Percentiles rank a stretch among this genome's conserved stretches.
These are phyloP conservation scores for Nicotiana attenuata DNA, from an alignment of 257 asterid species.

Conservation along the genomic window DNA sequence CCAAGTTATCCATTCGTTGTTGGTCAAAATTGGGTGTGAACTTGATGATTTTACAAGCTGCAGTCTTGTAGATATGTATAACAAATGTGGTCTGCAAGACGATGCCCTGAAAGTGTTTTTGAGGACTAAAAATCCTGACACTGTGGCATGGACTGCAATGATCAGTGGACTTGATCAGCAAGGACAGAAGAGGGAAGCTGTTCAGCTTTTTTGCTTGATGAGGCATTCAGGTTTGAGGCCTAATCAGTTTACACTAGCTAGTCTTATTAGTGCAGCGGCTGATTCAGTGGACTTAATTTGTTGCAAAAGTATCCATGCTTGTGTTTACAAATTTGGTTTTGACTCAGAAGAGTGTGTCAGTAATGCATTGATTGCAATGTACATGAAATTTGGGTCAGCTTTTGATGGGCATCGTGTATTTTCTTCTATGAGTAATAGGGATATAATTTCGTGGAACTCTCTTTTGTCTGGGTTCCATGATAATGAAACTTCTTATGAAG, in stretches of 20 bases:
- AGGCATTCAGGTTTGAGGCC: conserved; percentile 52
- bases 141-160: conserved; percentile 76
- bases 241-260: conserved; percentile 70
- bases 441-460: conserved; percentile 75
- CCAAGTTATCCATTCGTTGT: conserved; percentile 57
- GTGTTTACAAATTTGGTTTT: conserved; percentile 53
- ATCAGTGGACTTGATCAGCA: conserved; percentile 66
- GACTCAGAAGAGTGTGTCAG: conserved; percentile 50
- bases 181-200: conserved; percentile 67
- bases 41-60: conserved; percentile 64
- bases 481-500: conserved; percentile 48
- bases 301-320: conserved; percentile 74
- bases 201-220: conserved; percentile 55
- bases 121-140: conserved; percentile 54
- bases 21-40: conserved; percentile 53
- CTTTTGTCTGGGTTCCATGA: conserved; percentile 67
- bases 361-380: conserved; percentile 78
- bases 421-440: conserved; percentile 37
- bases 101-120: conserved; percentile 61
- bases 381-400: conserved; percentile 54
- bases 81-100: conserved; percentile 51
- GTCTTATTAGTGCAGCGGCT: conserved; percentile 55
- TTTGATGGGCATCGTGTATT: conserved; percentile 52
- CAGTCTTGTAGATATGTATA: conserved; percentile 73
- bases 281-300: conserved; percentile 46